Evolutionary conservation across 306 rosid species (phyloP), one percentile per base, ranked within the genome.

Genomic region (Dalbergia cultrata): DNA sequence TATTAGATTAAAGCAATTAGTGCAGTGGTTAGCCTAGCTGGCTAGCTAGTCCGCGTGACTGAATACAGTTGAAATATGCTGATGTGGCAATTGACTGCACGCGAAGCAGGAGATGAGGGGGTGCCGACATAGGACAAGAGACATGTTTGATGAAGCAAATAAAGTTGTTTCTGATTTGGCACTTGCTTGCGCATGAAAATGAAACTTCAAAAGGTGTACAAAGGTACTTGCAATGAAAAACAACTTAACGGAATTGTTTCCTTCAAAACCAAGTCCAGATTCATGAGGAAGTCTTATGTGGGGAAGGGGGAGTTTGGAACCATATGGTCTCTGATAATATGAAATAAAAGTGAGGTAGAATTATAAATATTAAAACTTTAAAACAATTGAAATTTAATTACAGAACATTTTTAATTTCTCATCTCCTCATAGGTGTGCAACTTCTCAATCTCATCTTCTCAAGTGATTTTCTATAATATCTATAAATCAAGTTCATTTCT

Each of bases 171-270:
- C 57, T 13, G n/a, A 13, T 50, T 4, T 50, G 7, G 57, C 18
- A 13, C 14, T 47, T 76, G 75, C 58, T 64, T 63, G 82, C 66
- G 78, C 66, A 67, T 68, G 83, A 68, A 57, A 78, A 72, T 62
- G 80, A 79, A 77, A 81, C 34, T 33, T 21, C 71, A 26, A 65
- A 75, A 35, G 67, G 69, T n/a, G 17, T 52, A 45, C 56, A n/a
- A 18, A 12, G 34, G 11, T 11, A 21, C 68, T 69, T 18, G 3
- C 22, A 47, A 57, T 43, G 1, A 21, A 47, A 50, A 61, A 35
- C 57, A 37, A 75, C 66, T 60, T 68, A 1, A n/a, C 33, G 37
- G 1, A 14, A 35, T n/a, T 61, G 49, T n/a, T 80, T 80, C 67
- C 57, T 72, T 43, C 59, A 50, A 52, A 62, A 52, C 73, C 19